Evolutionary conservation across 2,329 filamentous ascomycete species (phyloP).

Genomic region (Ophiostoma ulmi): DNA sequence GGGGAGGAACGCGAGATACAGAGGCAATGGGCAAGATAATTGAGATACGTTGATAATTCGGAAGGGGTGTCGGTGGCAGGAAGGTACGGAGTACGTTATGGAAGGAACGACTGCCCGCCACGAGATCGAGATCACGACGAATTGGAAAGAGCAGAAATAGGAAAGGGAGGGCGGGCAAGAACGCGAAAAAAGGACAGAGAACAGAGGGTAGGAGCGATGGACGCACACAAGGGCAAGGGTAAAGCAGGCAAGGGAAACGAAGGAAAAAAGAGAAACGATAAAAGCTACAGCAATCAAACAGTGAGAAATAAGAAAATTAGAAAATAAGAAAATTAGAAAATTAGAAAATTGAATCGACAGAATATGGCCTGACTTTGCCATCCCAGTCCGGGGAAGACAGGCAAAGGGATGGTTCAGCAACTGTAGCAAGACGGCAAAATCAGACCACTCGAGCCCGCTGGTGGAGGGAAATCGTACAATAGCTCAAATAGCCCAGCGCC

Average conservation of each 20-base stretch:
- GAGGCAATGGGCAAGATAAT: neutral
- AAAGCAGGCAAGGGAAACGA: constrained; percentile 7
- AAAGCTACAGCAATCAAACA: neutral
- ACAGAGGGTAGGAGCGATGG: neutral
- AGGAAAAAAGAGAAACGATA: neutral
- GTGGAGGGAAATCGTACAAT: constrained; percentile 29
- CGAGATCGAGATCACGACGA: neutral
- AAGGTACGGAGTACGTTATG: neutral
- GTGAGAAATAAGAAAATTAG: neutral
- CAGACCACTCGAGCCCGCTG: constrained; percentile 27
- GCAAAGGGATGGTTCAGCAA: constrained; percentile 24
- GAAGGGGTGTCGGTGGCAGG: neutral
- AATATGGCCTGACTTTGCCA: constrained; percentile 28
- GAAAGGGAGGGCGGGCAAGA: neutral
- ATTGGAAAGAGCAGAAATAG: neutral
- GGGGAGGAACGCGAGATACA: neutral
- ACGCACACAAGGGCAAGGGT: neutral
- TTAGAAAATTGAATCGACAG: constrained; percentile 21
- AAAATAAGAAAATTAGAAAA: neutral
- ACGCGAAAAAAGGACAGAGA: neutral
- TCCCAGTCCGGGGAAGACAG: constrained; percentile 25
- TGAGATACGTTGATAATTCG: neutral
- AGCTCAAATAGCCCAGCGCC: constrained; percentile 22
- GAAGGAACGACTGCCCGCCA: neutral
- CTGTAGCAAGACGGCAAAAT: constrained; percentile 27